Evolutionary conservation across 192 early-diverging fungal species (phyloP).

Genomic region (Backusella luteola): DNA sequence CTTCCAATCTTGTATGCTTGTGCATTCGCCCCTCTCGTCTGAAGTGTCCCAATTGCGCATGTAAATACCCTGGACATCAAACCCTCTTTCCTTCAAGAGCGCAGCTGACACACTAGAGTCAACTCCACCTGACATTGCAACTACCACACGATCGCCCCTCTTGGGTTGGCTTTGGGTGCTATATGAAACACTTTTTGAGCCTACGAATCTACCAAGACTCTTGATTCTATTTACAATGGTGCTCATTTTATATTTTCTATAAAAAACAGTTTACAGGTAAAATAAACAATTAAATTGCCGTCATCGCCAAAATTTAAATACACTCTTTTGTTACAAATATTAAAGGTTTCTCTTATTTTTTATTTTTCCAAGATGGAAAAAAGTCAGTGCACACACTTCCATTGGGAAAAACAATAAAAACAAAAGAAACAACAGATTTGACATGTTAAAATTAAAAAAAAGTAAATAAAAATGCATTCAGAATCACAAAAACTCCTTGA

Average conservation of each 20-base stretch:
- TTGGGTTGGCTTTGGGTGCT: background rate
- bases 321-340: background rate
- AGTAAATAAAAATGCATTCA: constrained; percentile 1
- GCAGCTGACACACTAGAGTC: constrained; percentile 88
- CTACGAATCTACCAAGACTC: background rate
- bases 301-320: background rate
- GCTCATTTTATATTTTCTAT: background rate
- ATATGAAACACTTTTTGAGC: background rate
- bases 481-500: background rate
- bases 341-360: background rate
- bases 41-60: constrained; percentile 96
- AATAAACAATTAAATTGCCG: background rate
- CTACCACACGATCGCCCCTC: constrained; percentile 48
- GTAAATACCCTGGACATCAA: constrained; percentile 74
- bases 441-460: background rate
- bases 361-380: background rate
- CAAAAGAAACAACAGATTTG: background rate
- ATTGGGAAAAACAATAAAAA: background rate
- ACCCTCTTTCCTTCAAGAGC: constrained; percentile 66
- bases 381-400: background rate
- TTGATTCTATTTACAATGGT: background rate
- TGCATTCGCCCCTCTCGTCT: constrained; percentile 77
- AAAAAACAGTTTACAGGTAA: too few relatives aligned
- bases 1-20: constrained; percentile 71
- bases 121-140: constrained; percentile 94